Conservation (phyloP, 2,329 filamentous ascomycete species). For the Monilinia vaccinii-corymbosi region DNA sequence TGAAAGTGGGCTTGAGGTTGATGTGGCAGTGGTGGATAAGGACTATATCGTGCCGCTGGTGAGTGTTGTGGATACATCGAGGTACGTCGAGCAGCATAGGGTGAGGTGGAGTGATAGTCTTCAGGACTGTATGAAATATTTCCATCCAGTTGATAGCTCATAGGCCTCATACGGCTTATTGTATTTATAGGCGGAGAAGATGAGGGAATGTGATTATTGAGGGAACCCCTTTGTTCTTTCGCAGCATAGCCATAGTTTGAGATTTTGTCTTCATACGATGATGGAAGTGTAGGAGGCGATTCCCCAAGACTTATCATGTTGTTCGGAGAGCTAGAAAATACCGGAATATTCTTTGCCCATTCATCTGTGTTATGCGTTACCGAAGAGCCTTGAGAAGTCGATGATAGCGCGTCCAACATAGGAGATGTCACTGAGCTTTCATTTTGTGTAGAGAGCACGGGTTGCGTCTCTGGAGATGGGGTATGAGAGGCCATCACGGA, state of each 20-base stretch:
- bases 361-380: conserved; percentile 30
- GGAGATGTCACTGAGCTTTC: conserved; percentile 23
- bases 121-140: conserved; percentile 32
- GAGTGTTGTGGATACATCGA: conserved; percentile 44
- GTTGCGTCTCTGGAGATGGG: conserved; percentile 25
- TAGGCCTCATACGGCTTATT: conserved; percentile 35
- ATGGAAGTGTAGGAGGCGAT: conserved; percentile 33
- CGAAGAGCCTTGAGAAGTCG: conserved; percentile 21
- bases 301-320: conserved; percentile 36
- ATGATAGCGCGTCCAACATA: conserved; percentile 27
- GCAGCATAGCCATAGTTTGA: conserved; percentile 24
- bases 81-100: conserved; percentile 35
- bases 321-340: conserved; percentile 34
- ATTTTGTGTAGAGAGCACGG: conserved; percentile 18
- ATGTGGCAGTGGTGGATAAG: conserved; percentile 61
- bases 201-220: conserved; percentile 21
- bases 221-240: conserved; percentile 25
- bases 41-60: conserved; percentile 33
- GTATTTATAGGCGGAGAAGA: conserved; percentile 30
- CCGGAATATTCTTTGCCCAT: conserved; percentile 37
- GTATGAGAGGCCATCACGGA: conserved; percentile 7
- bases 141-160: conserved; percentile 42
- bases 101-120: conserved; percentile 39
- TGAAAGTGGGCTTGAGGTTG: conserved; percentile 72
- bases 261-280: conserved; percentile 28